Evolutionary conservation across 2,329 filamentous ascomycete genomes (phyloP).

Genomic region (Claviceps pusilla): DNA sequence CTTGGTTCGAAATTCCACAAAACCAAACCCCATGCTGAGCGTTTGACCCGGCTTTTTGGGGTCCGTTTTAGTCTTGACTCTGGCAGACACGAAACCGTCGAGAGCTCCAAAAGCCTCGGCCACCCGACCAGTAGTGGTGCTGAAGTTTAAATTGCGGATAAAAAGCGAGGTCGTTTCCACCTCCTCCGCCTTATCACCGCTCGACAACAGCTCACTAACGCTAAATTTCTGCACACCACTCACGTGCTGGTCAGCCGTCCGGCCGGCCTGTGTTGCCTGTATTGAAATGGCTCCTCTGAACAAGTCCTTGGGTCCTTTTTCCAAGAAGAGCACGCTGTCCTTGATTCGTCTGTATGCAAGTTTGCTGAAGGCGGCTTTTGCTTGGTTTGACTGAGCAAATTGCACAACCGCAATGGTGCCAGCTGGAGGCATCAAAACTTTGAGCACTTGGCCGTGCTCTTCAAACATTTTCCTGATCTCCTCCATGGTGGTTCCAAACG

Average conservation of each 20-base stretch:
- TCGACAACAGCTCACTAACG: slow-evolving; percentile 52
- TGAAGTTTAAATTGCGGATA: slow-evolving; percentile 86
- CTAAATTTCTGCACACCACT: slow-evolving; percentile 45
- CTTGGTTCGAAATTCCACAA: slow-evolving; percentile 73
- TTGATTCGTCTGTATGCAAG: slow-evolving; percentile 84
- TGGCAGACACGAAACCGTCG: slow-evolving; percentile 76
- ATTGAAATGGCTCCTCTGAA: slow-evolving; percentile 32
- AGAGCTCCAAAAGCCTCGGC: slow-evolving; percentile 65
- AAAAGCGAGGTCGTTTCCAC: slow-evolving; percentile 66
- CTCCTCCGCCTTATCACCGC: slow-evolving; percentile 36
- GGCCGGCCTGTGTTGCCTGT: slow-evolving; percentile 17
- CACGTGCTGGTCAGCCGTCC: slow-evolving; percentile 20
- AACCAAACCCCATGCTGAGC: slow-evolving; percentile 95
- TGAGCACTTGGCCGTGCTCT: slow-evolving; percentile 66
- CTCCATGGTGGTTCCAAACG: slow-evolving; percentile 63
- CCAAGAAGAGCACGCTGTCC: slow-evolving; percentile 79
- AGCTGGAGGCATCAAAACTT: slow-evolving; percentile 79
- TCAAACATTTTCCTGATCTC: slow-evolving; percentile 72
- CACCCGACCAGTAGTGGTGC: slow-evolving; percentile 63
- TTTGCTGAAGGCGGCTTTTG: slow-evolving; percentile 67
- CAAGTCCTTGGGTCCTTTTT: slow-evolving; percentile 78
- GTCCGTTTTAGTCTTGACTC: slow-evolving; percentile 85
- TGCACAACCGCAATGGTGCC: slow-evolving; percentile 91
- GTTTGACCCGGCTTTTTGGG: slow-evolving; percentile 78
- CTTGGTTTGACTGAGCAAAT: slow-evolving; percentile 64